A percentile compares a stretch with the other conserved stretches of the same genome.
phyloP scores from a whole-genome alignment of 768 basidiomycete genomes.

The Macrolepiota albuminosa region DNA sequence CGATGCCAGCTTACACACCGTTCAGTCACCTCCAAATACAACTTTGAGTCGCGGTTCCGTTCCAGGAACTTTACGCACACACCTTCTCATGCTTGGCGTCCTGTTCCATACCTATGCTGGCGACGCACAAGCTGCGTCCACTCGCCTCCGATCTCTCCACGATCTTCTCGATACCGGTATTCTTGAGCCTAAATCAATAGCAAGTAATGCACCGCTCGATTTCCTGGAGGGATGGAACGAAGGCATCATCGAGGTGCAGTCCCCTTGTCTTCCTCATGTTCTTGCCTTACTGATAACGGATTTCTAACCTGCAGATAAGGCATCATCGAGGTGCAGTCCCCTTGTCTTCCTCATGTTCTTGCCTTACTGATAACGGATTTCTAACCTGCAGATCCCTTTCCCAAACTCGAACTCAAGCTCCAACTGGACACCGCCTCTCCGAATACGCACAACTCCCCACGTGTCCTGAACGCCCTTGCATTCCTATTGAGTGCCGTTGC shows the following conservation, averaged over 20 bases:
- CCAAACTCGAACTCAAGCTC: conserved; percentile 13
- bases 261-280: neutral
- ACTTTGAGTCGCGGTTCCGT: neutral
- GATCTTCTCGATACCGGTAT: conserved; percentile 60
- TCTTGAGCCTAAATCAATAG: conserved; percentile 19
- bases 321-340: conserved; percentile 25
- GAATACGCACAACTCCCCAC: conserved; percentile 65
- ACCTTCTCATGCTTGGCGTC: conserved; percentile 58
- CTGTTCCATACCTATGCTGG: conserved; percentile 61
- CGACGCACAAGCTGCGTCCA: conserved; percentile 38
- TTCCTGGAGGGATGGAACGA: conserved; percentile 19
- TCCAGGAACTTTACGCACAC: conserved; percentile 34
- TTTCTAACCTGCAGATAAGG: no score
- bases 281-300: no score
- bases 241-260: conserved; percentile 31
- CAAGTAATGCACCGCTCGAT: neutral
- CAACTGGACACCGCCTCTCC: conserved; percentile 23
- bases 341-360: neutral
- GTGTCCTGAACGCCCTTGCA: conserved; percentile 55
- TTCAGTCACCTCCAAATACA: neutral
- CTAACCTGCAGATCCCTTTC: conserved; percentile 25
- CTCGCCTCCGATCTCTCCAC: conserved; percentile 55
- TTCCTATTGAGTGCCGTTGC: conserved; percentile 64
- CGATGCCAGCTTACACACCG: neutral
- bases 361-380: conserved; percentile 13